Evolutionary conservation across 2,329 filamentous ascomycete species (phyloP).

Genomic region (Epichloe glyceriae): DNA sequence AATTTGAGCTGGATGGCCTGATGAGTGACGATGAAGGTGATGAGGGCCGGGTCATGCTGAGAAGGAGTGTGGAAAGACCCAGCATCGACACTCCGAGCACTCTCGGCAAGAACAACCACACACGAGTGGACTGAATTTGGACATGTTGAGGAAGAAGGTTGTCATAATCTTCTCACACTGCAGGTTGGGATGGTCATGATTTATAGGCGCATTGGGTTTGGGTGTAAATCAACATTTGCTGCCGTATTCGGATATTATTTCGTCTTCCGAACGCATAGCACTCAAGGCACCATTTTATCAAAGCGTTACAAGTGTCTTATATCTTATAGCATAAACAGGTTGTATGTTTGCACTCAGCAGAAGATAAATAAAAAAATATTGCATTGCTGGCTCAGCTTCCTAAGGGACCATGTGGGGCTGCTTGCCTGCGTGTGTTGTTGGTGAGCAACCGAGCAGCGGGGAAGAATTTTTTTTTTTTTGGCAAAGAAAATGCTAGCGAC

Average conservation of each 20-base stretch:
- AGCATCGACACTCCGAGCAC: slow-evolving; percentile 30
- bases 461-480: no score
- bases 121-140: slow-evolving; percentile 10
- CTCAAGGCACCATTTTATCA: background rate
- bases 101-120: slow-evolving; percentile 21
- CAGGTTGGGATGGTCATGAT: background rate
- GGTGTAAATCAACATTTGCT: background rate
- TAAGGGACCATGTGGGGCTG: no score
- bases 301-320: background rate
- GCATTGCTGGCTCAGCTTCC: no score
- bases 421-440: no score
- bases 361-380: no score
- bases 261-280: background rate
- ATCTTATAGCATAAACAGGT: background rate
- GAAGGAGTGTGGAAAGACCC: slow-evolving; percentile 16
- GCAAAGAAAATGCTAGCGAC: no score
- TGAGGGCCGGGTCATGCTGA: slow-evolving; percentile 26
- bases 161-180: background rate
- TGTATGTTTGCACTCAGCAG: no score
- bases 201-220: background rate
- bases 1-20: slow-evolving; percentile 85
- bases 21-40: slow-evolving; percentile 80
- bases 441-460: no score
- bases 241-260: background rate
- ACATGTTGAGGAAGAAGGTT: background rate